A percentile compares a stretch with the other conserved stretches of the same genome.
Conservation (phyloP, 108 stramenopile species). For the Pseudonitzschia pungens region DNA sequence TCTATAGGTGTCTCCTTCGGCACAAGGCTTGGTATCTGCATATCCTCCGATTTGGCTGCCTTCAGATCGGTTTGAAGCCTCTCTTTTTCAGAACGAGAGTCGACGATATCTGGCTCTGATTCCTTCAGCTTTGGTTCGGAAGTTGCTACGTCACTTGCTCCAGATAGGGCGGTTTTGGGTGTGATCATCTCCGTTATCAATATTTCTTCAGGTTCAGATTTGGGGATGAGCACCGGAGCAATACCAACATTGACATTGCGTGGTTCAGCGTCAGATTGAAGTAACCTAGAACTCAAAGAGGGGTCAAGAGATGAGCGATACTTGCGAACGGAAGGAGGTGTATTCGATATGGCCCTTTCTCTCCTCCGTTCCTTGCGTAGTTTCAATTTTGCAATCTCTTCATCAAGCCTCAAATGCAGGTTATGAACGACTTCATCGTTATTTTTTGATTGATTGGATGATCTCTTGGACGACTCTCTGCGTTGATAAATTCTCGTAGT, state of each 20-base stretch:
- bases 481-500: not conserved
- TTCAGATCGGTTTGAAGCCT: not conserved
- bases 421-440: slow-evolving; percentile 1
- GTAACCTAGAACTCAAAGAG: not conserved
- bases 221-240: not conserved
- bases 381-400: slow-evolving; percentile 15
- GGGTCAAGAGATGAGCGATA: not conserved
- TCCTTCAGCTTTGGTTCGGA: not conserved
- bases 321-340: not conserved
- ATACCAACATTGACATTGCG: not conserved
- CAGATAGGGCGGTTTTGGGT: not conserved
- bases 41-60: not conserved
- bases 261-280: not conserved
- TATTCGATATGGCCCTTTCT: not conserved
- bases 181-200: not conserved
- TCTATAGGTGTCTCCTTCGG: not conserved
- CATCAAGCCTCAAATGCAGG: slow-evolving; percentile 5
- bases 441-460: not conserved
- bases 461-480: not conserved
- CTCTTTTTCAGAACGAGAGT: not conserved
- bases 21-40: not conserved
- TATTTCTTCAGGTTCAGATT: not conserved
- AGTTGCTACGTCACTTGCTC: not conserved
- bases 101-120: not conserved
- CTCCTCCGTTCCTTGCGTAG: slow-evolving; percentile 5